A percentile compares a stretch with the other conserved stretches of the same genome.
phyloP scores from a whole-genome alignment of 768 basidiomycete species.

The Xerocomellus chrysenteron region DNA sequence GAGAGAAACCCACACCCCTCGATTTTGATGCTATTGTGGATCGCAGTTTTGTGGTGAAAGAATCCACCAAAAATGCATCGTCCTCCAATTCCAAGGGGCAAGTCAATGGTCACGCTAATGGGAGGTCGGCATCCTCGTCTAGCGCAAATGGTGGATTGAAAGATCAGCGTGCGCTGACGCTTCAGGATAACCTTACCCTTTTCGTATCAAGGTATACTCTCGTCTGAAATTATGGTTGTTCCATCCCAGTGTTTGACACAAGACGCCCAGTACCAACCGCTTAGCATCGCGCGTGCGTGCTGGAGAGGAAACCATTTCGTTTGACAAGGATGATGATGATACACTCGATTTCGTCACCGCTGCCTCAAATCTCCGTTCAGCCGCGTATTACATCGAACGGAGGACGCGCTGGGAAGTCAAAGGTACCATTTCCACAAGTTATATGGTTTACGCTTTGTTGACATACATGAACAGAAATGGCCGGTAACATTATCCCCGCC shows the following conservation, averaged over 20 bases:
- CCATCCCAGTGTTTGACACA: conserved; percentile 4
- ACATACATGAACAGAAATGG: conserved; percentile 70
- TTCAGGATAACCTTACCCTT: conserved; percentile 79
- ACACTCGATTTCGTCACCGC: conserved; percentile 96
- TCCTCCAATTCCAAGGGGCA: conserved; percentile 19
- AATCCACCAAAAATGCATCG: conserved; percentile 17
- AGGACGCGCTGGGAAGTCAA: conserved; percentile 98
- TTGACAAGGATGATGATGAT: conserved; percentile 98
- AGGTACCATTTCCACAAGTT: conserved; percentile 45
- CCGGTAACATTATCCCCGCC: conserved; percentile 98
- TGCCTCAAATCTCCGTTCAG: conserved; percentile 87
- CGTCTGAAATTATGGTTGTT: neutral
- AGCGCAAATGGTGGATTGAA: conserved; percentile 48
- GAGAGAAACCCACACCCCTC: conserved; percentile 83
- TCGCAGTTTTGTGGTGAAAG: conserved; percentile 53
- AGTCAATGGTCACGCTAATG: conserved; percentile 29
- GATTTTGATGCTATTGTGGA: conserved; percentile 75
- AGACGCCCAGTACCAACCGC: conserved; percentile 63
- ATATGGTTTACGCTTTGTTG: neutral
- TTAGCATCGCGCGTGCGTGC: conserved; percentile 65
- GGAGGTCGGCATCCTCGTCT: conserved; percentile 8
- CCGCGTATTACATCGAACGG: conserved; percentile 82
- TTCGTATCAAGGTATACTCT: conserved; percentile 78
- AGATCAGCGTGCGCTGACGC: conserved; percentile 76
- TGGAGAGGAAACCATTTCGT: conserved; percentile 73